phyloP scores from a whole-genome alignment of 495 filamentous ascomycete genomes.

The Viridothelium virens region DNA sequence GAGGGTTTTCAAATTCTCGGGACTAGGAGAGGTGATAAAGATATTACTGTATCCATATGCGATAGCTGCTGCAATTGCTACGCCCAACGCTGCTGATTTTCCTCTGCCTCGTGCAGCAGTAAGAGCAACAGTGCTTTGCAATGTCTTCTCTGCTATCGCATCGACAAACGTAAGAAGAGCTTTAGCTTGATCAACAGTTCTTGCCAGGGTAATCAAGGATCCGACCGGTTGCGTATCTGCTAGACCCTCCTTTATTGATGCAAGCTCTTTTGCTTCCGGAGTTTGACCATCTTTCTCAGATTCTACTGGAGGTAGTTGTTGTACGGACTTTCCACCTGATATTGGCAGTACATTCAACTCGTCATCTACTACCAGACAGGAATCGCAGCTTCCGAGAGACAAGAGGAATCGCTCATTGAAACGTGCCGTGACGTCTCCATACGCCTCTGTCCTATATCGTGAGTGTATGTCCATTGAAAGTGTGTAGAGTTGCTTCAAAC shows the following conservation, averaged over 20 bases:
- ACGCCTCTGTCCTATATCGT: conserved; percentile 91
- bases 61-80: conserved; percentile 88
- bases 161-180: conserved; percentile 92
- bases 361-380: conserved; percentile 93
- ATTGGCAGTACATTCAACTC: conserved; percentile 97
- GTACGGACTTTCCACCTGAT: conserved; percentile 89
- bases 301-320: conserved; percentile 64
- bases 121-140: conserved; percentile 85
- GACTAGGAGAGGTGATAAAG: conserved; percentile 97
- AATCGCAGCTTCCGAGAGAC: conserved; percentile 87
- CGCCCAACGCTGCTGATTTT: conserved; percentile 91
- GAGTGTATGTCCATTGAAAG: conserved; percentile 98
- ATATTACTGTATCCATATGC: conserved; percentile 98
- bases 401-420: conserved; percentile 98
- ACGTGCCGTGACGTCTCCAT: conserved; percentile 86
- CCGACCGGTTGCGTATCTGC: conserved; percentile 80
- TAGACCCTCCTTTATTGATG: conserved; percentile 78
- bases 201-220: conserved; percentile 71
- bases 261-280: conserved; percentile 65
- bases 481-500: conserved; percentile 94
- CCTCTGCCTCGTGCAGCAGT: conserved; percentile 93
- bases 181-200: conserved; percentile 91
- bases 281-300: conserved; percentile 57
- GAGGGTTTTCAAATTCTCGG: conserved; percentile 95
- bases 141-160: conserved; percentile 90